phyloP scores from a whole-genome alignment of 306 rosid species.

The Vigna radiata region DNA sequence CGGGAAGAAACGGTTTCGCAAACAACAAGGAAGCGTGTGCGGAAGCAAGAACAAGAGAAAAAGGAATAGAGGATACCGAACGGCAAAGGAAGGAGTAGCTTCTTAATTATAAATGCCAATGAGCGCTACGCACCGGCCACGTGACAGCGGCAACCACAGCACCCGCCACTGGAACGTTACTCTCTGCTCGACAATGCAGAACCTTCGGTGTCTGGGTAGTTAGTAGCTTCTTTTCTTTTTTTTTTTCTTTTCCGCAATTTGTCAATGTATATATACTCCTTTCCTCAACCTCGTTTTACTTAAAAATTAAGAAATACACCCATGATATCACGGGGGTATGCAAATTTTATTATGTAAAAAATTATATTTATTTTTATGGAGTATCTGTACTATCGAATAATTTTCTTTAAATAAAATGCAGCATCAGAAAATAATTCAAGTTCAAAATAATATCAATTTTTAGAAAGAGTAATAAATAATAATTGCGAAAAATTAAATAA shows the following conservation, averaged over 20 bases:
- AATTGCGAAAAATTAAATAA: no score
- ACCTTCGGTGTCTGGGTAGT: not conserved
- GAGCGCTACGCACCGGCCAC: not conserved
- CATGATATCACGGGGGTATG: no score
- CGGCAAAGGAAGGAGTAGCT: not conserved
- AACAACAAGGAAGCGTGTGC: constrained; percentile 40
- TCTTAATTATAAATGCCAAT: not conserved
- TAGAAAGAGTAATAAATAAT: no score
- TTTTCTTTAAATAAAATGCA: no score
- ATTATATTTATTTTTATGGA: no score
- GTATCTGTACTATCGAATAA: no score
- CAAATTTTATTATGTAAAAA: no score
- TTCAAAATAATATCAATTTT: no score
- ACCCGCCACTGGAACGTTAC: not conserved
- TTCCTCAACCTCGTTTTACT: not conserved
- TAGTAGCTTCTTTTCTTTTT: no score
- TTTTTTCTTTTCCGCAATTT: no score
- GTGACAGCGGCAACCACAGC: not conserved
- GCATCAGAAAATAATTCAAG: no score
- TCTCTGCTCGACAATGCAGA: not conserved
- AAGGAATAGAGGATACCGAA: not conserved
- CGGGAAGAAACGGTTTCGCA: constrained; percentile 40
- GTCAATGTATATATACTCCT: not conserved
- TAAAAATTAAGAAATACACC: no score
- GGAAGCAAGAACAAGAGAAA: not conserved